Percentiles rank a stretch among this genome's conserved stretches.
Conservation (phyloP, 257 asterid species). For the Gentiana dahurica region DNA sequence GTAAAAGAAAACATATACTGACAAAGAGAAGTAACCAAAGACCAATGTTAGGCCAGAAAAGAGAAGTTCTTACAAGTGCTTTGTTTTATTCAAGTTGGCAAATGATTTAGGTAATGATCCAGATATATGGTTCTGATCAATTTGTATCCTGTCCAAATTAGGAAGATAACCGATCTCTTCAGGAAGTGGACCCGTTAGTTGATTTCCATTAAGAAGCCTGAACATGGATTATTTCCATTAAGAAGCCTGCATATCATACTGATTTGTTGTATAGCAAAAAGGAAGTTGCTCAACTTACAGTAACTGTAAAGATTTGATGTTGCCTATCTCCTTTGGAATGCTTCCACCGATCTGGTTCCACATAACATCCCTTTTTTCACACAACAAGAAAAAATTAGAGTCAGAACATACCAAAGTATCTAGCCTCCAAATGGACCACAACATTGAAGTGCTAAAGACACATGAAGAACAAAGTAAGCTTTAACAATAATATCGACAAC, state of each 20-base stretch:
- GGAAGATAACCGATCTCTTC: conserved; percentile 81
- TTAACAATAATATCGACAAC: not conserved
- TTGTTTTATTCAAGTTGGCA: conserved; percentile 52
- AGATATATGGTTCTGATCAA: conserved; percentile 78
- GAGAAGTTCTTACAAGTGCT: conserved; percentile 55
- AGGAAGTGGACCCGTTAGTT: conserved; percentile 82
- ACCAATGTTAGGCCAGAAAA: conserved; percentile 3
- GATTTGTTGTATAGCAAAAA: not conserved
- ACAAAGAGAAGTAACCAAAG: conserved; percentile 5
- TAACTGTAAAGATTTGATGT: conserved; percentile 45
- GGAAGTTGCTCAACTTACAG: conserved; percentile 47
- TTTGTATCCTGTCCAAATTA: conserved; percentile 85
- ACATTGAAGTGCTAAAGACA: not conserved
- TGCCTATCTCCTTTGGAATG: conserved; percentile 95
- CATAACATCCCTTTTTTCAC: conserved; percentile 71
- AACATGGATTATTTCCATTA: conserved; percentile 5
- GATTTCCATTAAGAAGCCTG: conserved; percentile 96
- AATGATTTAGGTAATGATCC: conserved; percentile 77
- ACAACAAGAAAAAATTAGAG: conserved; percentile 8
- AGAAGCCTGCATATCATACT: too few species aligned
- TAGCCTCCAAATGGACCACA: too few species aligned
- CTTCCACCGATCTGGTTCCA: conserved; percentile 77
- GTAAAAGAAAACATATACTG: too few species aligned
- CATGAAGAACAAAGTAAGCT: not conserved
- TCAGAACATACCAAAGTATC: too few species aligned